A percentile compares a stretch with the other conserved stretches of the same genome.
Conservation (phyloP, 140 eudicot species). For the Stevia rebaudiana region DNA sequence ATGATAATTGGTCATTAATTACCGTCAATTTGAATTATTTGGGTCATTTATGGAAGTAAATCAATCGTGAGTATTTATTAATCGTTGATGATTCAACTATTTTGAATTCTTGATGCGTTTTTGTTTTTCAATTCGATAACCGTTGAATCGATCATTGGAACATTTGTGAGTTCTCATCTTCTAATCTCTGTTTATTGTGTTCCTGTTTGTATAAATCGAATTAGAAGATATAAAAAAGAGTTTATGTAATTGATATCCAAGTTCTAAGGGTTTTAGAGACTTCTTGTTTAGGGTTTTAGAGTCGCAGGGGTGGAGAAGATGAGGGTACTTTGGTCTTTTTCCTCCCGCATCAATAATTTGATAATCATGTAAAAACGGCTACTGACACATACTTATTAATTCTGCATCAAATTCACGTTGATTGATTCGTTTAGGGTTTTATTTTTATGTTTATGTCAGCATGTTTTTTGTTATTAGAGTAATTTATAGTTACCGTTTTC, state of each 20-base stretch:
- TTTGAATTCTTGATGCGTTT: slow-evolving; percentile 9
- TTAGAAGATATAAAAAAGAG: too few species aligned
- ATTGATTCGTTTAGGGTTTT: slow-evolving; percentile 37
- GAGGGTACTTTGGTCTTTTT: slow-evolving; percentile 59
- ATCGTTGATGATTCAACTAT: slow-evolving; percentile 6
- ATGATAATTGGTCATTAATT: slow-evolving; percentile 3
- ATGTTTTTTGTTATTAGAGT: background rate
- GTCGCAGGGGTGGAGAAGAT: slow-evolving; percentile 20
- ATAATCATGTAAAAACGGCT: slow-evolving; percentile 29
- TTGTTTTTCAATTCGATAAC: background rate
- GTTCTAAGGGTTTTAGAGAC: slow-evolving; percentile 4
- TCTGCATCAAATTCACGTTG: slow-evolving; percentile 47
- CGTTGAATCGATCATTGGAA: slow-evolving; percentile 13
- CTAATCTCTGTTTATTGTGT: background rate
- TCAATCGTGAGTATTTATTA: slow-evolving; percentile 13
- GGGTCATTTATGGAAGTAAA: slow-evolving; percentile 8
- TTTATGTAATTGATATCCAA: background rate
- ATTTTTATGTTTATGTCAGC: slow-evolving; percentile 33
- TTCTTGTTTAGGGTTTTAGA: slow-evolving; percentile 22
- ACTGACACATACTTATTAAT: slow-evolving; percentile 47
- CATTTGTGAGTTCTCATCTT: background rate
- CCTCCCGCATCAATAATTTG: slow-evolving; percentile 12
- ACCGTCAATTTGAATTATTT: background rate
- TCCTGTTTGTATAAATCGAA: slow-evolving; percentile 11
- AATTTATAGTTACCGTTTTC: slow-evolving; percentile 14